Percentiles rank a stretch among this genome's conserved stretches.
These are phyloP conservation scores for Boechera divaricarpa DNA, from an alignment of 345 rosid genomes.

Conservation along the genomic window DNA sequence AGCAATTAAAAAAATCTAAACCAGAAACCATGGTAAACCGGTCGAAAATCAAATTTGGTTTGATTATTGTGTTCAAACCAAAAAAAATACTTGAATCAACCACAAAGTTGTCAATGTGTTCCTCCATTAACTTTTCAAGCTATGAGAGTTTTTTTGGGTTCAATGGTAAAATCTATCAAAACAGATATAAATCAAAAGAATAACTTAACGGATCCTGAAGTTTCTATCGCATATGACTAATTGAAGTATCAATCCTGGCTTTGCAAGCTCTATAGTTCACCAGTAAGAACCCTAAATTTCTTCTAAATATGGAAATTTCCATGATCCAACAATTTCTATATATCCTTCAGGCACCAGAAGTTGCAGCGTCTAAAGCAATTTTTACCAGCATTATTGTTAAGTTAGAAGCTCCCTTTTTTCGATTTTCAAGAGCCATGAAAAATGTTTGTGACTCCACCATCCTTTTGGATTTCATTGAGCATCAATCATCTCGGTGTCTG, in stretches of 20 bases:
- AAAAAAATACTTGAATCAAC: too few relatives aligned
- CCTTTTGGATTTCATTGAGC: slow-evolving; percentile 19
- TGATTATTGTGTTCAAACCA: too few relatives aligned
- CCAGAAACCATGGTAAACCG: too few relatives aligned
- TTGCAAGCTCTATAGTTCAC: slow-evolving; percentile 11
- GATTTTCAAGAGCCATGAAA: slow-evolving; percentile 36
- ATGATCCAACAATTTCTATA: slow-evolving; percentile 1
- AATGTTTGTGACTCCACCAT: slow-evolving; percentile 20
- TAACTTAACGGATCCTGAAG: slow-evolving; percentile 19
- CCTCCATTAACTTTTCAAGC: not conserved
- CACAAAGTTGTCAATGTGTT: too few relatives aligned
- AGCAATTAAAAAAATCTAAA: too few relatives aligned
- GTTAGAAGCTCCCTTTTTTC: slow-evolving; percentile 40
- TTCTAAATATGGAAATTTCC: slow-evolving; percentile 7
- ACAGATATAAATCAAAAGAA: slow-evolving; percentile 25
- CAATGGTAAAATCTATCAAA: slow-evolving; percentile 25
- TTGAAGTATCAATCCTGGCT: slow-evolving; percentile 7
- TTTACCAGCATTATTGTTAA: slow-evolving; percentile 30
- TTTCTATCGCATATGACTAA: slow-evolving; percentile 30
- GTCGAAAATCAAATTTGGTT: too few relatives aligned
- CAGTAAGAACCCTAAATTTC: slow-evolving; percentile 21
- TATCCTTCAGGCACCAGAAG: slow-evolving; percentile 26
- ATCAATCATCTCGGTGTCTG: slow-evolving; percentile 28
- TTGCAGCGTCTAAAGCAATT: slow-evolving; percentile 29
- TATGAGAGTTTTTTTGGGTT: slow-evolving; percentile 7